Evolutionary conservation across 768 basidiomycete genomes (phyloP).

Genomic region (Trametes gibbosa): DNA sequence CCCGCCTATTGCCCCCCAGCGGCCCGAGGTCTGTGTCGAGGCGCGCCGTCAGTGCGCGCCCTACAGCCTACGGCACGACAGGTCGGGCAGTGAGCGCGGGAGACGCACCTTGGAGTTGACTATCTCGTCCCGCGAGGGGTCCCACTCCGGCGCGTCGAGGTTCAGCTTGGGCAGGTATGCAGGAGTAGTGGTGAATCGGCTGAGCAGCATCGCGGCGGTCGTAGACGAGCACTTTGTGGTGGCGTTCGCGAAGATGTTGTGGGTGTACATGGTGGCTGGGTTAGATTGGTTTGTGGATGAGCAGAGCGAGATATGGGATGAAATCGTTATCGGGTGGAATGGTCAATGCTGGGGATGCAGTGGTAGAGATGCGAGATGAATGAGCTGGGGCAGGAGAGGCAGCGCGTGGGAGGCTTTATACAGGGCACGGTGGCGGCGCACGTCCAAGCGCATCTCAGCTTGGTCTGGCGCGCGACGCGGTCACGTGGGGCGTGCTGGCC

Average conservation of each 20-base stretch:
- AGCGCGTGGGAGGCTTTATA: neutral
- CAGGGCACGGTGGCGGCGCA: neutral
- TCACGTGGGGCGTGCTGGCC: constrained; percentile 6
- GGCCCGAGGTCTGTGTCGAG: neutral
- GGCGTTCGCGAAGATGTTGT: neutral
- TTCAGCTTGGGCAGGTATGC: neutral
- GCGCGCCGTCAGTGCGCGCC: neutral
- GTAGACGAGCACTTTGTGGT: neutral
- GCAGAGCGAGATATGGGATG: neutral
- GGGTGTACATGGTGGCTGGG: neutral
- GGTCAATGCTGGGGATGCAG: neutral
- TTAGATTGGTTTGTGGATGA: neutral
- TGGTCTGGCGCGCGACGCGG: neutral
- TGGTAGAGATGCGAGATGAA: neutral
- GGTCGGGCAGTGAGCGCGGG: too few species aligned
- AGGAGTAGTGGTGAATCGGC: neutral
- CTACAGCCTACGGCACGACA: too few species aligned
- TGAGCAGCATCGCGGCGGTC: neutral
- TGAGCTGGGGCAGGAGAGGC: neutral
- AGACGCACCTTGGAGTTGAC: neutral
- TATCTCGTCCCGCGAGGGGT: constrained; percentile 1
- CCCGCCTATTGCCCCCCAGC: constrained; percentile 2
- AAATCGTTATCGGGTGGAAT: neutral
- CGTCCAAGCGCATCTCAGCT: neutral
- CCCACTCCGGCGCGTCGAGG: neutral